phyloP scores from a whole-genome alignment of 2,329 filamentous ascomycete species.

The Aspergillus tubingensis region DNA sequence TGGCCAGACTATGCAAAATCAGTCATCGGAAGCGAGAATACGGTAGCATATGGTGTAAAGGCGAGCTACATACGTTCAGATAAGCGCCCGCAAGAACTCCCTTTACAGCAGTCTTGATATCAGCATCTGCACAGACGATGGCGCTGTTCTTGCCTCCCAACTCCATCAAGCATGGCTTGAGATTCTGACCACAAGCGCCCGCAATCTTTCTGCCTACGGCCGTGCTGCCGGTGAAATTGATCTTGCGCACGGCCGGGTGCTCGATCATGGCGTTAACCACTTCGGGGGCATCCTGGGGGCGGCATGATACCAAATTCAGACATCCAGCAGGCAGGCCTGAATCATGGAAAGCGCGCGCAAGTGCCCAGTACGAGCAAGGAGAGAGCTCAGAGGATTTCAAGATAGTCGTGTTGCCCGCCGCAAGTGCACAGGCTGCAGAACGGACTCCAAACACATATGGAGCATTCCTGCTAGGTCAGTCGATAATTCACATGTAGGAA shows the following conservation, averaged over 20 bases:
- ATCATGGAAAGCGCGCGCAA: conserved; percentile 64
- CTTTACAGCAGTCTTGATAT: conserved; percentile 63
- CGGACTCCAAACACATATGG: conserved; percentile 53
- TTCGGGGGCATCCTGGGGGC: conserved; percentile 62
- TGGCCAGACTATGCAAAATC: conserved; percentile 59
- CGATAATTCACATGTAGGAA: not conserved
- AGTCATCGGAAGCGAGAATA: not conserved
- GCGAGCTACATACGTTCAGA: conserved; percentile 30
- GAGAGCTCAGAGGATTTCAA: conserved; percentile 69
- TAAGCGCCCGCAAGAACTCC: conserved; percentile 37
- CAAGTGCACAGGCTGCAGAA: conserved; percentile 62
- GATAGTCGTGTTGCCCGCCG: conserved; percentile 71
- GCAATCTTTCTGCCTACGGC: conserved; percentile 46
- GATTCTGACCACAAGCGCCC: conserved; percentile 35
- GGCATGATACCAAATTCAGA: conserved; percentile 70
- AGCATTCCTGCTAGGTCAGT: conserved; percentile 49
- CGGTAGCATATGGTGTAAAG: too few species aligned
- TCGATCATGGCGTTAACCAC: conserved; percentile 69
- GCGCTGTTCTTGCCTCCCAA: conserved; percentile 78
- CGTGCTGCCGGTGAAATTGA: conserved; percentile 51
- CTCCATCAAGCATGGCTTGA: conserved; percentile 73
- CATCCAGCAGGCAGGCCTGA: conserved; percentile 74
- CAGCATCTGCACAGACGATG: conserved; percentile 76
- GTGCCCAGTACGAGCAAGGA: conserved; percentile 62
- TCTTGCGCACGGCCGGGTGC: conserved; percentile 41